These are phyloP conservation scores for Pythium phragmitis DNA, from an alignment of 352 stramenopile genomes.

Conservation along the genomic window DNA sequence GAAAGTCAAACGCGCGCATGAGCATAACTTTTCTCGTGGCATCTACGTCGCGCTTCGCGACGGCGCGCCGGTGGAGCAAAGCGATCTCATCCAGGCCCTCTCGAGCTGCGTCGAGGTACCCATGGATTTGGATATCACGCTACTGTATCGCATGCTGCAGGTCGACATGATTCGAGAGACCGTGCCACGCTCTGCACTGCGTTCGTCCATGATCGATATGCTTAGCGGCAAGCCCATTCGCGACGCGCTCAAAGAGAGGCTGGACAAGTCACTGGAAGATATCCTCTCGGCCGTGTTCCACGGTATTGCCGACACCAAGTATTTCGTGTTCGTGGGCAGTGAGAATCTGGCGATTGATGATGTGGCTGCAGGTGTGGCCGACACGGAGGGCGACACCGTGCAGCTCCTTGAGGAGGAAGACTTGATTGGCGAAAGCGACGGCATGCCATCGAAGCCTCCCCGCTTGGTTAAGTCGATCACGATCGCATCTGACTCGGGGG, in stretches of 20 bases:
- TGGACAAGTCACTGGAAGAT: conserved; percentile 72
- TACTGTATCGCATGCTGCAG: conserved; percentile 86
- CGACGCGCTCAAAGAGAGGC: conserved; percentile 53
- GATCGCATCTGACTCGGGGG: conserved; percentile 5
- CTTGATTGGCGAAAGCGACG: conserved; percentile 6
- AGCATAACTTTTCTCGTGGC: conserved; percentile 87
- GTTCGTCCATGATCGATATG: conserved; percentile 24
- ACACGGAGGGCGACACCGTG: conserved; percentile 43
- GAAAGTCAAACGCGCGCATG: conserved; percentile 81
- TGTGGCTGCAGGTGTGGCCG: conserved; percentile 32
- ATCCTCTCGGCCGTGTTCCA: conserved; percentile 64
- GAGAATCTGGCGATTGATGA: conserved; percentile 63
- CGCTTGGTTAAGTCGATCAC: conserved; percentile 22
- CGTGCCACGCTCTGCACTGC: conserved; percentile 29
- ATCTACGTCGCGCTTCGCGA: conserved; percentile 83
- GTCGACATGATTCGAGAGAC: conserved; percentile 31
- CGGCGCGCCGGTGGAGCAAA: conserved; percentile 72
- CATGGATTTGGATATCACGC: conserved; percentile 83
- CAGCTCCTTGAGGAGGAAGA: conserved; percentile 69
- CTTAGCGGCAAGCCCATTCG: conserved; percentile 35
- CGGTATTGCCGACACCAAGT: conserved; percentile 72
- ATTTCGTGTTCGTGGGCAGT: conserved; percentile 80
- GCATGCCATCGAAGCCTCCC: conserved; percentile 3
- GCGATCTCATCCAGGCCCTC: conserved; percentile 82
- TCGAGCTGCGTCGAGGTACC: conserved; percentile 85